Percentiles rank a stretch among this genome's conserved stretches.
phyloP scores from a whole-genome alignment of 1,139 yeast genomes.

The Diutina rugosa region DNA sequence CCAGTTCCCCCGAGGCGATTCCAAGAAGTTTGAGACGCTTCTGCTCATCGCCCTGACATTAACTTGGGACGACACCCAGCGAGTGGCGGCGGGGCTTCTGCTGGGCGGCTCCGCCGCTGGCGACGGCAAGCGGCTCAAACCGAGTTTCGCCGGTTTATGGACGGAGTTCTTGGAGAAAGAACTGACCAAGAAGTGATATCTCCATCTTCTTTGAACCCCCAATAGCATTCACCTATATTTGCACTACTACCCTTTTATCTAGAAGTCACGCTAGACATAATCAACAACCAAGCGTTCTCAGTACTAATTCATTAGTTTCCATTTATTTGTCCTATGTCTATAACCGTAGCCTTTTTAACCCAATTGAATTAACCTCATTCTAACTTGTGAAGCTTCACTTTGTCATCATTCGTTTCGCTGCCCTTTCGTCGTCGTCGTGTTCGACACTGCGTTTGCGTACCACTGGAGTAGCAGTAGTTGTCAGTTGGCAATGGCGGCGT shows the following conservation, averaged over 20 bases:
- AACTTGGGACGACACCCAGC: slow-evolving; percentile 80
- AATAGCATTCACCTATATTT: background rate
- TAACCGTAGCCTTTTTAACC: background rate
- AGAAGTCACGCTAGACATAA: no score
- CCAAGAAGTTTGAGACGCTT: slow-evolving; percentile 86
- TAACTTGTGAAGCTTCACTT: no score
- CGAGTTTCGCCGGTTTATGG: slow-evolving; percentile 78
- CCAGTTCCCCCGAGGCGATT: slow-evolving; percentile 82
- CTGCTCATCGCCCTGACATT: slow-evolving; percentile 72
- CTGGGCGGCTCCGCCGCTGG: slow-evolving; percentile 12
- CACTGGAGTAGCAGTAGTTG: background rate
- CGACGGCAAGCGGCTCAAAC: slow-evolving; percentile 23
- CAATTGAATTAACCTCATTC: background rate
- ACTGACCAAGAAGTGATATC: slow-evolving; percentile 16
- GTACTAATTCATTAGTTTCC: no score
- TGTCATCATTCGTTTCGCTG: background rate
- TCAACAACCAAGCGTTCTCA: no score
- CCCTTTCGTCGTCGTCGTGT: background rate
- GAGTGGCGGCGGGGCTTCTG: slow-evolving; percentile 69
- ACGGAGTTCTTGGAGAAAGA: slow-evolving; percentile 84
- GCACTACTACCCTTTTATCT: no score
- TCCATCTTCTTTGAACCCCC: background rate
- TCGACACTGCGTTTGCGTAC: background rate
- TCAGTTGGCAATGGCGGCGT: background rate
- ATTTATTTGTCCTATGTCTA: background rate